Percentiles rank a stretch among this genome's conserved stretches.
Conservation (phyloP, 495 filamentous ascomycete genomes). For the Eremomyces bilateralis region DNA sequence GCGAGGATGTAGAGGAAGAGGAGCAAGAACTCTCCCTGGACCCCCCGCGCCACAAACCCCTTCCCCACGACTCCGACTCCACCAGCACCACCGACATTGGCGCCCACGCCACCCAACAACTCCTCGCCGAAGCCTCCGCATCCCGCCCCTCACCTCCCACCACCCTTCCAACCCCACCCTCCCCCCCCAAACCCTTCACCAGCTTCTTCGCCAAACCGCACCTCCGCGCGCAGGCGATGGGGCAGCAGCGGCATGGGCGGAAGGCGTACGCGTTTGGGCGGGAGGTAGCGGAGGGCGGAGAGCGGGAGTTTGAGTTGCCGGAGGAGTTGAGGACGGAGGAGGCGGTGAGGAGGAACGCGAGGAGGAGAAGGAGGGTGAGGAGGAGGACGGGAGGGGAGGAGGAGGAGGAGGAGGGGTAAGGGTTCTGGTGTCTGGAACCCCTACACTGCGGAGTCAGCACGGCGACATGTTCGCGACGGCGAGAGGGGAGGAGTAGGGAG, state of each 20-base stretch:
- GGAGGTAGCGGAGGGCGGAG: conserved; percentile 47
- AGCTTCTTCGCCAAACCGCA: conserved; percentile 68
- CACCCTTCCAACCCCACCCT: conserved; percentile 2
- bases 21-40: conserved; percentile 11
- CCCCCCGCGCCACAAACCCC: not conserved
- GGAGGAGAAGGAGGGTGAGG: conserved; percentile 27
- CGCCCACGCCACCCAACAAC: conserved; percentile 45
- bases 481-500: too few relatives aligned
- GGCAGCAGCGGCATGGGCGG: conserved; percentile 32
- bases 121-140: conserved; percentile 42
- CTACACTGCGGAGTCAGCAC: too few relatives aligned
- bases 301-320: conserved; percentile 55
- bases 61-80: conserved; percentile 1
- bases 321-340: conserved; percentile 46
- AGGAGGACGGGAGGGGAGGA: not conserved
- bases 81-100: conserved; percentile 44
- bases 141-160: not conserved
- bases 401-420: not conserved
- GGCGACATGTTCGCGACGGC: too few relatives aligned
- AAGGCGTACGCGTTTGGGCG: conserved; percentile 52
- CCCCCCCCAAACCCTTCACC: conserved; percentile 44
- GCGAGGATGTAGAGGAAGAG: conserved; percentile 10
- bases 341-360: conserved; percentile 37
- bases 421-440: too few relatives aligned
- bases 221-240: conserved; percentile 53